A percentile compares a stretch with the other conserved stretches of the same genome.
These are phyloP conservation scores for Cladosporium oxysporum DNA, from an alignment of 2,329 filamentous ascomycete genomes.

Conservation along the genomic window DNA sequence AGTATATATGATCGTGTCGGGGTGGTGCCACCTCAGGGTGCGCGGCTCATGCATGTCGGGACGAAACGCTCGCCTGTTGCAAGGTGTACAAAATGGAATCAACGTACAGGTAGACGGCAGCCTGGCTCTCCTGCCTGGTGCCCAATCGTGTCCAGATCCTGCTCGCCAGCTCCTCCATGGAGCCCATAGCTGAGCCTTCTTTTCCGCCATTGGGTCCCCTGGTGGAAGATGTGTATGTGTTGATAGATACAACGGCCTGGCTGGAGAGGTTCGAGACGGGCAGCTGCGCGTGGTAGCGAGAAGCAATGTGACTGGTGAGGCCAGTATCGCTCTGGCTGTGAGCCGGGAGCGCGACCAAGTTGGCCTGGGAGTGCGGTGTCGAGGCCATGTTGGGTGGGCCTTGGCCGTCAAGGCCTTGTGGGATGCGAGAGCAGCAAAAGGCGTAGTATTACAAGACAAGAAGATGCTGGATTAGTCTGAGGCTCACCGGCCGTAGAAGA, in stretches of 20 bases:
- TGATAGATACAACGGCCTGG: conserved; percentile 86
- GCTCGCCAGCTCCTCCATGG: conserved; percentile 87
- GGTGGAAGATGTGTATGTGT: conserved; percentile 88
- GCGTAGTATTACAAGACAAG: conserved; percentile 3
- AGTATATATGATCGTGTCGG: conserved; percentile 14
- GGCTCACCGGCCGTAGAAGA: not conserved
- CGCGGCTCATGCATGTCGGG: not conserved
- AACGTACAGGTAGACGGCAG: conserved; percentile 86
- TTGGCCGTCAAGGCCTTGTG: conserved; percentile 30
- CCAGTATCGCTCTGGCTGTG: conserved; percentile 71
- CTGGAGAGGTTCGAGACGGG: conserved; percentile 88
- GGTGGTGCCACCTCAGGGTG: not conserved
- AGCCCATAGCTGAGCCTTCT: conserved; percentile 88
- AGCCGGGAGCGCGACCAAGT: conserved; percentile 81
- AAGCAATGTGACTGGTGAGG: conserved; percentile 78
- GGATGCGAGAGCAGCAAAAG: conserved; percentile 6
- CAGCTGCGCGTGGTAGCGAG: conserved; percentile 86
- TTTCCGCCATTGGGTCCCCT: conserved; percentile 88
- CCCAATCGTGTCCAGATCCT: conserved; percentile 84
- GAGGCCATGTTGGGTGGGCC: conserved; percentile 32
- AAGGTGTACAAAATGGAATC: not conserved
- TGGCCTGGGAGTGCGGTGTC: conserved; percentile 73
- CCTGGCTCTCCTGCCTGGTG: conserved; percentile 88
- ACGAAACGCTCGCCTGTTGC: not conserved
- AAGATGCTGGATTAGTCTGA: conserved; percentile 15